These are phyloP conservation scores for Pisolithus orientalis DNA, from an alignment of 768 basidiomycete species.

Conservation along the genomic window DNA sequence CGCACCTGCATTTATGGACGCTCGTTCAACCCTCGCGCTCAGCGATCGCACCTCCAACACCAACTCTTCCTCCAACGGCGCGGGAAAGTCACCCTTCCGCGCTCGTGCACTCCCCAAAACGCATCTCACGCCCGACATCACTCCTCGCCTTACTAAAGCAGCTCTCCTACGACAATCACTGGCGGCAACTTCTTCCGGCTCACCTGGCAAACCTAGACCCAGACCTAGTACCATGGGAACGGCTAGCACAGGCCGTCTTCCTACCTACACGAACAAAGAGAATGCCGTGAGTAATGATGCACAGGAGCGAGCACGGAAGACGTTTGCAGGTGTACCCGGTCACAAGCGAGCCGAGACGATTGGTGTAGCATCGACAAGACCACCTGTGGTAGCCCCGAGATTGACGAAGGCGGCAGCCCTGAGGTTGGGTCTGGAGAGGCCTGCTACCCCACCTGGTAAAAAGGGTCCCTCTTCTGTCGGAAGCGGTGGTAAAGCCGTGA, in stretches of 20 bases:
- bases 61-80: constrained; percentile 22
- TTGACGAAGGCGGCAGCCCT: constrained; percentile 74
- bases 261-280: constrained; percentile 22
- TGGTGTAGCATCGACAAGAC: constrained; percentile 65
- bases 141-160: constrained; percentile 70
- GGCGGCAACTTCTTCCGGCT: constrained; percentile 42
- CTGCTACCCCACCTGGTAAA: constrained; percentile 33
- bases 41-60: constrained; percentile 28
- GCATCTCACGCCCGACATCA: constrained; percentile 56
- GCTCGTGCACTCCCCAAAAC: constrained; percentile 66
- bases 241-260: constrained; percentile 29
- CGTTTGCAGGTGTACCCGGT: constrained; percentile 75
- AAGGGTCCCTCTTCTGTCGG: constrained; percentile 28
- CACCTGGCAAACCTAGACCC: constrained; percentile 4
- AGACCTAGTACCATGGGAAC: constrained; percentile 24
- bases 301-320: constrained; percentile 55
- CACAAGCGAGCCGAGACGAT: constrained; percentile 71
- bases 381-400: constrained; percentile 64
- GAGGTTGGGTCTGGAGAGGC: constrained; percentile 47
- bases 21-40: constrained; percentile 20
- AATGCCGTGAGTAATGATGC: constrained; percentile 46
- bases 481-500: constrained; percentile 4
- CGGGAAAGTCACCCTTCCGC: constrained; percentile 48
- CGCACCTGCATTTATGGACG: constrained; percentile 13
- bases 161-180: constrained; percentile 56